Base-by-base conservation (phyloP, 306 rosid genomes). In the Arachis stenosperma region DNA sequence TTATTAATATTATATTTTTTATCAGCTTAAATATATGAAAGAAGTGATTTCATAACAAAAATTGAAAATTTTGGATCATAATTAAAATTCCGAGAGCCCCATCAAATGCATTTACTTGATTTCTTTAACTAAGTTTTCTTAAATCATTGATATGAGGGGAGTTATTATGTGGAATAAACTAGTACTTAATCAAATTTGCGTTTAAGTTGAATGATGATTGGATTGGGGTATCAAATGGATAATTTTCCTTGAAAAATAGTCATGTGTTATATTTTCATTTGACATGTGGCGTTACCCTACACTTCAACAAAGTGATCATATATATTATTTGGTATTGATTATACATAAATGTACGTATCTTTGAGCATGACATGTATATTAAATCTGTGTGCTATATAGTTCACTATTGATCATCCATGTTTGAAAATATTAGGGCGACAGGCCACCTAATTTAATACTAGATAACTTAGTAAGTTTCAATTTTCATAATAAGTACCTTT, bases 391-490 rank as follows among this genome's bases (percentile, higher is more conserved):
- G 37, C 13, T 52, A 52, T 64, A 52, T 46, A 10, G 67, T 51
- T 70, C 52, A 13, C 3, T 62, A 30, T 65, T 65, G 77, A 76
- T 83, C 62, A 67, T 83, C 82, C 77, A 72, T 64, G 79, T 66
- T 78, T 80, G 77, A 80, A 80, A 69, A 63, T 80, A 27, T 69
- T 61, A 46, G 15, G 50, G 65, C 65, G 88, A 86, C 73, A 29
- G 84, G 79, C 83, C 80, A 83, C 84, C 91, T 86, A 84, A 79
- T 74, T 81, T n/a, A 77, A 71, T 46, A 46, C 77, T 54, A 60
- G 4, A 52, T 60, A 30, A 46, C 56, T 75, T 15, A 60, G 4
- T 60, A 60, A 30, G 52, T 55, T 75, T 15, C 69, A 60, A 50
- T 77, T 64, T 68, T 68, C 73, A 78, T 81, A 40, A 78, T 81